A percentile compares a stretch with the other conserved stretches of the same genome.
Conservation (phyloP, 192 early-diverging fungal genomes). For the Coemansia sp. region DNA sequence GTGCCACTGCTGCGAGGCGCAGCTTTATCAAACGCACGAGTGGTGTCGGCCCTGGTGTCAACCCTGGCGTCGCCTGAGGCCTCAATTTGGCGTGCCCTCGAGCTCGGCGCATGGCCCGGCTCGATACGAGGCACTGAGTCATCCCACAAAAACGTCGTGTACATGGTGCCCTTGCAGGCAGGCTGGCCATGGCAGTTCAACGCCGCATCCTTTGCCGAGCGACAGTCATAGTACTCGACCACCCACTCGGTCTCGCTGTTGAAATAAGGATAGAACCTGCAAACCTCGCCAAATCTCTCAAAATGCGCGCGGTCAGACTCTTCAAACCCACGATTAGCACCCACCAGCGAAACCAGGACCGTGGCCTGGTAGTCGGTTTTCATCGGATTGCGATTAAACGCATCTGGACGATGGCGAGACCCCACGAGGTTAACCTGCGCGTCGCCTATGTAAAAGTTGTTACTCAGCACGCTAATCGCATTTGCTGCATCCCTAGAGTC, state of each 20-base stretch:
- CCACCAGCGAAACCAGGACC: constrained; percentile 26
- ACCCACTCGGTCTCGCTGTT: constrained; percentile 22
- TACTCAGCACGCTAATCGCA: not conserved
- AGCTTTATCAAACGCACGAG: not conserved
- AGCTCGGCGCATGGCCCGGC: not conserved
- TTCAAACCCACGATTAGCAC: not conserved
- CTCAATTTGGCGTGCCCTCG: not conserved
- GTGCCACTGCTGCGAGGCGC: not conserved
- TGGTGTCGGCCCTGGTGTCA: not conserved
- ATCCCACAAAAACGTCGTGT: constrained; percentile 43
- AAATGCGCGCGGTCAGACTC: constrained; percentile 14
- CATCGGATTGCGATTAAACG: constrained; percentile 6
- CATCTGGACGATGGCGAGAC: constrained; percentile 29
- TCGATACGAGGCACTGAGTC: not conserved
- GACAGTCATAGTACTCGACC: constrained; percentile 40
- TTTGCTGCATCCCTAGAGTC: constrained; percentile 24
- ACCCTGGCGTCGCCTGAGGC: not conserved
- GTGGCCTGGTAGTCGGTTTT: constrained; percentile 27
- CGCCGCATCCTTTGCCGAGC: constrained; percentile 20
- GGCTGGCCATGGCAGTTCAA: constrained; percentile 4
- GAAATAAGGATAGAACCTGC: constrained; percentile 15
- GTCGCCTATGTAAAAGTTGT: constrained; percentile 11
- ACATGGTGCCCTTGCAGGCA: constrained; percentile 12
- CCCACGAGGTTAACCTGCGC: not conserved
- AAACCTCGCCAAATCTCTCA: constrained; percentile 26